Evolutionary conservation across 2,329 filamentous ascomycete genomes (phyloP).

Genomic region (Dactylonectria macrodidyma): DNA sequence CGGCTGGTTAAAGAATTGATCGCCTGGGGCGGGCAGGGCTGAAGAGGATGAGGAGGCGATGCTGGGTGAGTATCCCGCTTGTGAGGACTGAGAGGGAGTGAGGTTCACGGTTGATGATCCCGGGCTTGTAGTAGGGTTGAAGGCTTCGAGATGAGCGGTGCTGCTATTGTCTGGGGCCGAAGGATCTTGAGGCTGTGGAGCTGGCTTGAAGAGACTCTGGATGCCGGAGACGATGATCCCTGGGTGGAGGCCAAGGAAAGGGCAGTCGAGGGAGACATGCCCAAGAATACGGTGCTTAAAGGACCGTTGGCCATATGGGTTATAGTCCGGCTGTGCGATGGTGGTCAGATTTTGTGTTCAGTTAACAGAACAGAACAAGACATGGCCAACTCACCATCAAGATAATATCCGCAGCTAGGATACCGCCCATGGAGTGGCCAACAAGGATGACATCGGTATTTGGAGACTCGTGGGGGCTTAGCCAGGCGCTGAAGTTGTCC

Average conservation of each 20-base stretch:
- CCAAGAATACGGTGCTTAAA: constrained; percentile 85
- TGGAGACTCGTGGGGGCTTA: constrained; percentile 81
- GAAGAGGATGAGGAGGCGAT: constrained; percentile 33
- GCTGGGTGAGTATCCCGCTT: constrained; percentile 35
- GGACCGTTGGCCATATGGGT: constrained; percentile 53
- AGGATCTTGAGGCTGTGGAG: constrained; percentile 48
- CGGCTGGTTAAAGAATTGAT: constrained; percentile 81
- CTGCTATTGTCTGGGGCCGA: constrained; percentile 12
- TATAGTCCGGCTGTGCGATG: constrained; percentile 51
- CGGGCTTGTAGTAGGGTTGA: constrained; percentile 29
- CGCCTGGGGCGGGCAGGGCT: constrained; percentile 27
- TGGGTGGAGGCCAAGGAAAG: constrained; percentile 90
- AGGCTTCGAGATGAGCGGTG: constrained; percentile 19
- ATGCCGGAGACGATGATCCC: constrained; percentile 88
- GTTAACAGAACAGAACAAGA: background rate
- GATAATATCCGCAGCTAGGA: constrained; percentile 85
- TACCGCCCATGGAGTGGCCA: constrained; percentile 91
- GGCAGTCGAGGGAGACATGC: constrained; percentile 86
- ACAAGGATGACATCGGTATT: constrained; percentile 86
- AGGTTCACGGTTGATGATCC: constrained; percentile 39
- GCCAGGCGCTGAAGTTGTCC: constrained; percentile 88
- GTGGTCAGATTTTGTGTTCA: constrained; percentile 15
- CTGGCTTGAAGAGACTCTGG: constrained; percentile 78
- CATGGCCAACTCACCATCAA: constrained; percentile 65
- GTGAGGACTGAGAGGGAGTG: constrained; percentile 36